Conservation (phyloP, 78 protist species). For the Guillardia theta region DNA sequence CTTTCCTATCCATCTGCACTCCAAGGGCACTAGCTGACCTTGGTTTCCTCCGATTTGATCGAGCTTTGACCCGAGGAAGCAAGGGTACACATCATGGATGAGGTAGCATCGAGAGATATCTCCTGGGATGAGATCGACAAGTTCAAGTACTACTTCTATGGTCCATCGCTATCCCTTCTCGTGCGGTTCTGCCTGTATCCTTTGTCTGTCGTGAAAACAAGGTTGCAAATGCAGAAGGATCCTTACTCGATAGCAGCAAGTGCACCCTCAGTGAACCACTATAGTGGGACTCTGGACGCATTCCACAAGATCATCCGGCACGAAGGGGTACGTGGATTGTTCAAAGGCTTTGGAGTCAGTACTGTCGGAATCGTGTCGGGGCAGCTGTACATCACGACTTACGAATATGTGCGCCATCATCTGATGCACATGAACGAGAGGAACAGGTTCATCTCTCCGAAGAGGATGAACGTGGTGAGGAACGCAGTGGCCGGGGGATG, state of each 20-base stretch:
- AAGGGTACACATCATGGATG: background rate
- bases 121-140: background rate
- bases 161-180: background rate
- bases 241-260: background rate
- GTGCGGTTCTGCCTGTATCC: background rate
- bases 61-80: too few relatives aligned
- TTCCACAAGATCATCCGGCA: background rate
- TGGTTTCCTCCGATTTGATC: too few relatives aligned
- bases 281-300: background rate
- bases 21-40: too few relatives aligned
- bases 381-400: constrained; percentile 4
- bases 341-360: background rate
- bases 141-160: background rate
- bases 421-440: background rate
- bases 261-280: background rate
- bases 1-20: too few relatives aligned
- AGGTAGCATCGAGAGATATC: background rate
- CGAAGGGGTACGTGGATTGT: background rate
- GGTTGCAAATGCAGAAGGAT: background rate
- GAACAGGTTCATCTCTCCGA: background rate
- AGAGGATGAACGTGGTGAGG: background rate
- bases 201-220: background rate
- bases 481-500: background rate
- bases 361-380: background rate
- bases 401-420: background rate